A percentile compares a stretch with the other conserved stretches of the same genome.
Evolutionary conservation across 345 rosid genomes (phyloP).

Genomic region (Rhodomyrtus tomentosa): DNA sequence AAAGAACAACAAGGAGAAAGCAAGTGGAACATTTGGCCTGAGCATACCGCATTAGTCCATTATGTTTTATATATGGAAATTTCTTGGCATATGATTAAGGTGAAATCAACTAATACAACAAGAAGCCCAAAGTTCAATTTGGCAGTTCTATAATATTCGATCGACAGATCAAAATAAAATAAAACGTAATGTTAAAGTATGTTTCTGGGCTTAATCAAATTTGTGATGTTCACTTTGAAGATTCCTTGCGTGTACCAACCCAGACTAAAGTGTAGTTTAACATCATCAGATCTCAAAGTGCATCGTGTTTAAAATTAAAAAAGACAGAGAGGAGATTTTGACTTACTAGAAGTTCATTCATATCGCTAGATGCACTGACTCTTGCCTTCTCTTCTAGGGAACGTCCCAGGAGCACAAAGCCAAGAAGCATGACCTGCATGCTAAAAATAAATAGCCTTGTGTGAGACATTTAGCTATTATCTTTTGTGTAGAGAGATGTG

Average conservation of each 20-base stretch:
- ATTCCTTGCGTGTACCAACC: not conserved
- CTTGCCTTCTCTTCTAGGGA: slow-evolving; percentile 88
- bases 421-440: slow-evolving; percentile 99
- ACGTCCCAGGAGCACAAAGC: slow-evolving; percentile 92
- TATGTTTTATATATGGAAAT: not conserved
- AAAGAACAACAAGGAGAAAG: not conserved
- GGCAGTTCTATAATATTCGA: not conserved
- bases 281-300: not conserved
- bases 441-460: slow-evolving; percentile 44
- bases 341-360: slow-evolving; percentile 92
- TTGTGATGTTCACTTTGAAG: not conserved
- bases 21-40: not conserved
- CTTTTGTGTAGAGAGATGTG: not conserved
- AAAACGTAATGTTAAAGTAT: not conserved
- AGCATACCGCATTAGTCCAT: not conserved
- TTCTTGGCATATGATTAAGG: not conserved
- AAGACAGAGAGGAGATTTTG: not conserved
- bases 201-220: not conserved
- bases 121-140: not conserved
- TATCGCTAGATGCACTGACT: slow-evolving; percentile 75
- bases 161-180: not conserved
- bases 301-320: not conserved
- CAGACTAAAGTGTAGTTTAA: not conserved
- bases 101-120: not conserved
- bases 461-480: slow-evolving; percentile 17